Base-by-base conservation (phyloP, 176 grass and related monocot species). In the Oryza brachyantha region DNA sequence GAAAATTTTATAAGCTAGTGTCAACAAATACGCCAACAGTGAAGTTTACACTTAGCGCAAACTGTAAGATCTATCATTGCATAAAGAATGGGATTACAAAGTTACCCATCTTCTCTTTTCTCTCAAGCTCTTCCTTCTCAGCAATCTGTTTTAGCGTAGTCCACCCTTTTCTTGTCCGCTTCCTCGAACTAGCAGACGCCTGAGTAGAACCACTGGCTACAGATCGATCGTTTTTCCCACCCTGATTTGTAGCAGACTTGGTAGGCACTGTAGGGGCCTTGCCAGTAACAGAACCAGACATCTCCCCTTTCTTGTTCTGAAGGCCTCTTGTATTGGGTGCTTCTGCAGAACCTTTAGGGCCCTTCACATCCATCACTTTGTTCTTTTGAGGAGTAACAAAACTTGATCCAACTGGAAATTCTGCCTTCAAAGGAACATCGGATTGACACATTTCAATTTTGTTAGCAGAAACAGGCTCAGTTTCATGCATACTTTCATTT, bases 141-240 rank as follows among this genome's bases (percentile, higher is more conserved):
- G 87, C 84, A 11, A 92, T 92, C 79, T 97, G 85, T 74, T 88
- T 92, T n/a, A 97, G 78, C 8, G 83, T 92, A 5, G 80, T 85
- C 89, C 91, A 94, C 24, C 85, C 87, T 60, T 85, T 97, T 75
- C 94, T 97, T 76, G 74, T 62, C 61, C 89, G 82, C 73, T 94
- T 97, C 50, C 80, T 92, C 9, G 94, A 97, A 74, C 85, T 37
- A 34, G 67, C 79, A 5, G 50, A 71, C 5, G 45, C 1, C 27
- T 34, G 85, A 60, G 34, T 59, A 70, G 77, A 78, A 79, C 28
- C 55, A 29, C 5, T 37, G 29, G 29, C 3, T 50, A 74, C 79
- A 39, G 36, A 61, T 72, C 77, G 82, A 64, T 29, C 26, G 67
- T 38, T 59, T 25, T 46, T 84, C 36, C 10, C 39, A 34, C 71